Percentiles rank a stretch among this genome's conserved stretches.
phyloP scores from a whole-genome alignment of 2,329 filamentous ascomycete genomes.

The Neonectria neomacrospora region DNA sequence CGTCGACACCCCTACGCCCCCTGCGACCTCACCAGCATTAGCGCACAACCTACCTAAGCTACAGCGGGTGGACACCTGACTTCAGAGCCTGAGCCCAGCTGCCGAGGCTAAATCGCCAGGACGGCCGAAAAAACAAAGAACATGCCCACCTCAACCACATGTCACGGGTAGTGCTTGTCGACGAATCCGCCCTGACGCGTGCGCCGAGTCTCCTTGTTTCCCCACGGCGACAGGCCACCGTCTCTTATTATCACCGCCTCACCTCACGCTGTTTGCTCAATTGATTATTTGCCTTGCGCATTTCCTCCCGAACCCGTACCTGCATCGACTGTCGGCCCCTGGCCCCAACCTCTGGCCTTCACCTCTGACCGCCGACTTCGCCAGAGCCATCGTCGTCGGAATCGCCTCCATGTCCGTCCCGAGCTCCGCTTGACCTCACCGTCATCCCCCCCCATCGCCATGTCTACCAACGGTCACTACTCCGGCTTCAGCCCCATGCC shows the following conservation, averaged over 20 bases:
- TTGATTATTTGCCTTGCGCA: slow-evolving; percentile 14
- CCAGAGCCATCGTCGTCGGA: slow-evolving; percentile 20
- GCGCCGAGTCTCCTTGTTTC: slow-evolving; percentile 35
- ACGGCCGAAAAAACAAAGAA: slow-evolving; percentile 31
- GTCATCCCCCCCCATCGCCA: slow-evolving; percentile 42
- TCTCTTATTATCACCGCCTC: slow-evolving; percentile 19
- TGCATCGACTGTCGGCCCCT: slow-evolving; percentile 5
- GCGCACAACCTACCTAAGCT: slow-evolving; percentile 19
- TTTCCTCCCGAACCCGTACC: background rate
- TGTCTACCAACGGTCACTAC: slow-evolving; percentile 59
- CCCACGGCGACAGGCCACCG: slow-evolving; percentile 25
- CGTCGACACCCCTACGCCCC: slow-evolving; percentile 7
- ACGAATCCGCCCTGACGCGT: slow-evolving; percentile 43
- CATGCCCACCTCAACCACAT: slow-evolving; percentile 39
- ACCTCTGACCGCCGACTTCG: slow-evolving; percentile 17
- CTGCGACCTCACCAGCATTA: slow-evolving; percentile 20
- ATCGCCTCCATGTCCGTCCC: slow-evolving; percentile 32
- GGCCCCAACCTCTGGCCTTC: background rate
- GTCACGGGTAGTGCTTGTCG: slow-evolving; percentile 37
- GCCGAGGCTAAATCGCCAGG: slow-evolving; percentile 39
- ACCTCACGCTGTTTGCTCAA: slow-evolving; percentile 15
- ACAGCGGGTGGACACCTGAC: slow-evolving; percentile 29
- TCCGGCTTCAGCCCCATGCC: slow-evolving; percentile 58
- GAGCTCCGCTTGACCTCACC: slow-evolving; percentile 20
- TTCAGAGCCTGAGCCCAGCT: slow-evolving; percentile 33